Conservation (phyloP, 2,329 filamentous ascomycete genomes). For the Diaporthe destruens region DNA sequence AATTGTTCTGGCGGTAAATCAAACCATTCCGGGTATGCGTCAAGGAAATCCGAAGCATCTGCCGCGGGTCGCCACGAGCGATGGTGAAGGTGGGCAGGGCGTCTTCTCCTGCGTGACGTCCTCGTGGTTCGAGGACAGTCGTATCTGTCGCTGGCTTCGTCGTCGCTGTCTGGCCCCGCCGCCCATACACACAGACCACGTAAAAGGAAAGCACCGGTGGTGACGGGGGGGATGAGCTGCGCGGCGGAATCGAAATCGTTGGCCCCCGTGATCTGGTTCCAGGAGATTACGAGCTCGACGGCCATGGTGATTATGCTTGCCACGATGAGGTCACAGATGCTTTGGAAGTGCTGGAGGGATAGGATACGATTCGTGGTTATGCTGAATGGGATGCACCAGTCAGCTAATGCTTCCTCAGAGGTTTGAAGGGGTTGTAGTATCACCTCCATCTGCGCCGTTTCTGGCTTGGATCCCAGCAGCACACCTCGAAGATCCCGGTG, state of each 20-base stretch:
- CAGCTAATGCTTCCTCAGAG: not conserved
- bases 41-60: not conserved
- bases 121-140: not conserved
- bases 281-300: conserved; percentile 44
- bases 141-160: not conserved
- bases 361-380: conserved; percentile 38
- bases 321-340: conserved; percentile 43
- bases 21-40: not conserved
- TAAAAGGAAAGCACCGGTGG: conserved; percentile 37
- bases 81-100: not conserved
- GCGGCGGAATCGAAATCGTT: conserved; percentile 48
- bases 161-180: conserved; percentile 14
- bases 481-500: conserved; percentile 34
- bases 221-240: conserved; percentile 42
- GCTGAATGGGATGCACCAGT: not conserved
- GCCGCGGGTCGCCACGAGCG: not conserved
- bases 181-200: conserved; percentile 36
- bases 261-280: conserved; percentile 44
- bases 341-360: conserved; percentile 43
- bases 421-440: not conserved
- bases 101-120: not conserved
- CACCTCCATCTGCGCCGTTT: conserved; percentile 37
- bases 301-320: conserved; percentile 43
- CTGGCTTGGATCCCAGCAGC: conserved; percentile 29
- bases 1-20: not conserved